A percentile compares a stretch with the other conserved stretches of the same genome.
Conservation (phyloP, 2,329 filamentous ascomycete species). For the Ambrosiella xylebori region DNA sequence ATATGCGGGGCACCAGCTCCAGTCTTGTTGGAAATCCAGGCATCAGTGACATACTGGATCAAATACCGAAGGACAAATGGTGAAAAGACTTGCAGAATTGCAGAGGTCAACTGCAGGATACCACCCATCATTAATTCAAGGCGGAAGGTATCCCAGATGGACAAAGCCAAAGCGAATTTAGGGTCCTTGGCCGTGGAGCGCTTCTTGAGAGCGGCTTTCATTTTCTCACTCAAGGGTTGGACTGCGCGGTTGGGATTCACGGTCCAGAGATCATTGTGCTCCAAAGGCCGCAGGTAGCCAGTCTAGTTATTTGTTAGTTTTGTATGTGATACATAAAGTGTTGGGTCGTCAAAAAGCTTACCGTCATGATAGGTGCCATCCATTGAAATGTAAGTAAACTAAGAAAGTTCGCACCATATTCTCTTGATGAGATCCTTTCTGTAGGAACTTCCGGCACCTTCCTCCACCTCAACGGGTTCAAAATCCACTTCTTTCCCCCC, state of each 20-base stretch:
- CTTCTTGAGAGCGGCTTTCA: conserved; percentile 51
- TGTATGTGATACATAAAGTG: background rate
- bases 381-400: conserved; percentile 71
- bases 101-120: conserved; percentile 54
- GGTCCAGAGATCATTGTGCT: conserved; percentile 71
- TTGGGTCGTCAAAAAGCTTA: conserved; percentile 23
- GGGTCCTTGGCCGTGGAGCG: conserved; percentile 58
- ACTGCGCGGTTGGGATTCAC: conserved; percentile 70
- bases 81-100: conserved; percentile 61
- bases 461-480: conserved; percentile 47
- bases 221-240: conserved; percentile 46
- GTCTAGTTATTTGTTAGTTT: conserved; percentile 28
- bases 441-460: conserved; percentile 36
- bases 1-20: conserved; percentile 45
- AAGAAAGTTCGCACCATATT: conserved; percentile 56
- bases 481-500: background rate
- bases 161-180: conserved; percentile 40
- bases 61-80: conserved; percentile 76
- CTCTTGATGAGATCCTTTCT: conserved; percentile 39
- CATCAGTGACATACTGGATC: conserved; percentile 68
- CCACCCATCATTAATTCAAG: conserved; percentile 74
- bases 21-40: conserved; percentile 46
- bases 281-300: conserved; percentile 71
- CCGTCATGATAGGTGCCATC: conserved; percentile 75
- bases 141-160: conserved; percentile 73